These are phyloP conservation scores for Eimeria acervulina DNA, from an alignment of 169 alveolate genomes.

Conservation along the genomic window DNA sequence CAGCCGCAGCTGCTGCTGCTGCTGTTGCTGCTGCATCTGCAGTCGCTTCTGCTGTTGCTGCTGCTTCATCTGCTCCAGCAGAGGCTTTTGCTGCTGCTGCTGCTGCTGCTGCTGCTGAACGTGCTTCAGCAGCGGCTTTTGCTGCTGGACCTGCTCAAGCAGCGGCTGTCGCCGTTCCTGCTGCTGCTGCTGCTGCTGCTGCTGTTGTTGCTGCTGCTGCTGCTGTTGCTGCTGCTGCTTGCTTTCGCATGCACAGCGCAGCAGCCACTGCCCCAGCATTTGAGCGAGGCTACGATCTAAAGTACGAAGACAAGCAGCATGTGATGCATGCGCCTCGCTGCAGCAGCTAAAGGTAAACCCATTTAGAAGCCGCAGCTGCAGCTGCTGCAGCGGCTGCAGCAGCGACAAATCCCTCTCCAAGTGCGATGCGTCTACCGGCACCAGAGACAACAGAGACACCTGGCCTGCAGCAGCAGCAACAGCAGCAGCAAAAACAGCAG, in stretches of 20 bases:
- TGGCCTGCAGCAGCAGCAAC: not conserved
- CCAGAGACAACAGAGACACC: conserved; percentile 15
- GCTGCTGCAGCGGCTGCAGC: conserved; percentile 15
- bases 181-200: conserved; percentile 1
- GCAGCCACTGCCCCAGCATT: conserved; percentile 14
- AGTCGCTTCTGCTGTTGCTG: conserved; percentile 32
- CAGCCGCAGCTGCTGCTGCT: not conserved
- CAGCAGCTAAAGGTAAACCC: conserved; percentile 8
- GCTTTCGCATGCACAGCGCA: not conserved
- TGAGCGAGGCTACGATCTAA: not conserved
- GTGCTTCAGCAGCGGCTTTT: not conserved
- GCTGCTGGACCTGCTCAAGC: not conserved
- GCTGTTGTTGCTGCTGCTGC: not conserved
- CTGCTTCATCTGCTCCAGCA: not conserved
- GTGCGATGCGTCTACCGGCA: conserved; percentile 1
- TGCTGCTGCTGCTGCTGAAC: not conserved
- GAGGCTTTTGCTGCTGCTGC: too few species aligned
- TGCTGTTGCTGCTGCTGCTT: not conserved
- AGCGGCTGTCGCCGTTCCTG: conserved; percentile 26
- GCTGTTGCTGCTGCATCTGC: not conserved
- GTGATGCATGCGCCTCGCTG: conserved; percentile 22
- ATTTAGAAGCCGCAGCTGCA: conserved; percentile 30
- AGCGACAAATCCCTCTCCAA: not conserved
- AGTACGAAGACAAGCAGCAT: not conserved
- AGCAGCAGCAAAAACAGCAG: too few species aligned